These are phyloP conservation scores for Boletus insuetus DNA, from an alignment of 768 basidiomycete species.

Conservation along the genomic window DNA sequence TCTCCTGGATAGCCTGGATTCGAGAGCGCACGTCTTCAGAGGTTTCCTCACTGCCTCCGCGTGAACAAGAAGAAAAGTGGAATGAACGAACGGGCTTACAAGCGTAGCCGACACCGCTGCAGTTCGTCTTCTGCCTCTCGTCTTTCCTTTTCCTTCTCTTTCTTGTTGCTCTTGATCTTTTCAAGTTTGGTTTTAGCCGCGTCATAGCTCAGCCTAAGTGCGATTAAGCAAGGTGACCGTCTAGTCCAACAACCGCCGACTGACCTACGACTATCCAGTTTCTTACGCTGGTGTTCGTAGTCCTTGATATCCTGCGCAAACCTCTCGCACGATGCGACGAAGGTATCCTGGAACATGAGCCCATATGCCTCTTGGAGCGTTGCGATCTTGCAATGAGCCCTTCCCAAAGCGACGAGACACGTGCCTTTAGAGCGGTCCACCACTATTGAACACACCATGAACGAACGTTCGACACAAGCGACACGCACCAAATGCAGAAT, in stretches of 20 bases:
- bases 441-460: not conserved
- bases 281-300: constrained; percentile 78
- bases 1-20: constrained; percentile 78
- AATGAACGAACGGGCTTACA: constrained; percentile 46
- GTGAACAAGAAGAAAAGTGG: constrained; percentile 6
- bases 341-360: constrained; percentile 69
- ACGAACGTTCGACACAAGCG: constrained; percentile 2
- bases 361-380: constrained; percentile 82
- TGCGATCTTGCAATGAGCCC: constrained; percentile 83
- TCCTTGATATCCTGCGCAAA: constrained; percentile 79
- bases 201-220: constrained; percentile 67
- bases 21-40: constrained; percentile 79
- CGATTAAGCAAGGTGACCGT: not conserved
- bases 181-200: constrained; percentile 69
- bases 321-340: constrained; percentile 60
- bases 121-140: constrained; percentile 81
- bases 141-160: constrained; percentile 74
- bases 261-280: constrained; percentile 81
- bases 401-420: constrained; percentile 72
- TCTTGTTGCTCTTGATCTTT: constrained; percentile 68
- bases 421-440: constrained; percentile 44
- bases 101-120: constrained; percentile 65
- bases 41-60: constrained; percentile 68
- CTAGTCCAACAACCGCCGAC: constrained; percentile 9
- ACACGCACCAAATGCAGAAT: constrained; percentile 64